Conservation (phyloP, 257 asterid species). For the Primulina eburnea region DNA sequence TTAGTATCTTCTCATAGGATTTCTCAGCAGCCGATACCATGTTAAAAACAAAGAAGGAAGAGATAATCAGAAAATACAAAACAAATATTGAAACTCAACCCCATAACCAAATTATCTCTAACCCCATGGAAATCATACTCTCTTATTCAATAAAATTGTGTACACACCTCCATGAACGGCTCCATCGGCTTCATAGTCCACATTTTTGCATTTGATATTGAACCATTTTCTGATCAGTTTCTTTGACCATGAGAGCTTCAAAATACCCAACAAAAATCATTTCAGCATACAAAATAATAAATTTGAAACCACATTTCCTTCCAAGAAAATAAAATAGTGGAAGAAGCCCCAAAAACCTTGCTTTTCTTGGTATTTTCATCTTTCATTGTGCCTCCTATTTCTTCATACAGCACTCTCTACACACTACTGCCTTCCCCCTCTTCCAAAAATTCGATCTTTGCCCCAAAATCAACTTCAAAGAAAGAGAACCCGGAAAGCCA, state of each 20-base stretch:
- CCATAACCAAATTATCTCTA: not conserved
- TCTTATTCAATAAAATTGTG: constrained; percentile 22
- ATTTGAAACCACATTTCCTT: constrained; percentile 15
- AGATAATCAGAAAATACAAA: constrained; percentile 7
- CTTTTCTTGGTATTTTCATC: constrained; percentile 76
- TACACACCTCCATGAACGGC: constrained; percentile 69
- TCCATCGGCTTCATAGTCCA: constrained; percentile 66
- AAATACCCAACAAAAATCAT: constrained; percentile 28
- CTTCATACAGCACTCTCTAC: not conserved
- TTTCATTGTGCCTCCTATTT: constrained; percentile 67
- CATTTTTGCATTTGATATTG: constrained; percentile 75
- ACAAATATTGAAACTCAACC: constrained; percentile 6
- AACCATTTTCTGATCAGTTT: constrained; percentile 80
- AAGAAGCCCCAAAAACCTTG: constrained; percentile 50
- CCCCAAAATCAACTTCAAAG: constrained; percentile 9
- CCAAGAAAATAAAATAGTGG: not conserved
- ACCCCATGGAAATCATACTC: constrained; percentile 1
- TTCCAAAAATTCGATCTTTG: constrained; percentile 22
- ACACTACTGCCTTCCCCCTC: not conserved
- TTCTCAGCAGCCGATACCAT: constrained; percentile 27
- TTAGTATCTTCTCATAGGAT: constrained; percentile 26
- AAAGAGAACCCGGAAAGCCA: constrained; percentile 13
- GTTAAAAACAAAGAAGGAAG: constrained; percentile 12
- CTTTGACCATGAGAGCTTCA: constrained; percentile 95
- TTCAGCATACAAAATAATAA: constrained; percentile 34